A percentile compares a stretch with the other conserved stretches of the same genome.
phyloP scores from a whole-genome alignment of 345 rosid species.

The Lumnitzera littorea region DNA sequence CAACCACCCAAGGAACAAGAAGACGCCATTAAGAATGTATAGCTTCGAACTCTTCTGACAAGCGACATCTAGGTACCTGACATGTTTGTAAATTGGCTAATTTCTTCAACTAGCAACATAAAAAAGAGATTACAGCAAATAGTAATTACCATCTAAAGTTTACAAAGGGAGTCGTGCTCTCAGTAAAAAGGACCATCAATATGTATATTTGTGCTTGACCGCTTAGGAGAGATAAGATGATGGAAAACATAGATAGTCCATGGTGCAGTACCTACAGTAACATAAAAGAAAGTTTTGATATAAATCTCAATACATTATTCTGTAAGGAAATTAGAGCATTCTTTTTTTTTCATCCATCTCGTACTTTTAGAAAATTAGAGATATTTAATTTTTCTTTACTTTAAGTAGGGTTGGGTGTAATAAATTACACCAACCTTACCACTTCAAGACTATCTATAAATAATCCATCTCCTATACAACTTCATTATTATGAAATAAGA shows the following conservation, averaged over 20 bases:
- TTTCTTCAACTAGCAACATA: background rate
- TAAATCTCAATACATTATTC: no score
- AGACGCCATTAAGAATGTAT: conserved; percentile 55
- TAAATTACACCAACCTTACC: no score
- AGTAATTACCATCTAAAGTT: conserved; percentile 67
- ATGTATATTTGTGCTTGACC: conserved; percentile 75
- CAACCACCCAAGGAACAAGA: conserved; percentile 83
- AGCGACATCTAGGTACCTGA: conserved; percentile 74
- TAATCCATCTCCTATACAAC: no score
- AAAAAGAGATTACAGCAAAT: conserved; percentile 2
- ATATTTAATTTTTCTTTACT: no score
- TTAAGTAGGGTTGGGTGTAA: no score
- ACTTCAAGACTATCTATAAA: no score
- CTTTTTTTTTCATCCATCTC: no score
- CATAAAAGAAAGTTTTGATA: background rate
- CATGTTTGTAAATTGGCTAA: conserved; percentile 1
- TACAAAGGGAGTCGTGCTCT: conserved; percentile 71
- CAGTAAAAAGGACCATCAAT: conserved; percentile 74
- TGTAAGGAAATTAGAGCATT: no score
- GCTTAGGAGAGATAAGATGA: conserved; percentile 55
- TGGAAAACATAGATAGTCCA: conserved; percentile 62
- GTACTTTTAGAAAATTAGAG: no score
- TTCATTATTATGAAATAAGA: no score
- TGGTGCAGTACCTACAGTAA: conserved; percentile 62
- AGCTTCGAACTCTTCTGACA: conserved; percentile 56